These are phyloP conservation scores for Coemansia sp. DNA, from an alignment of 192 early-diverging fungal species.

Conservation along the genomic window DNA sequence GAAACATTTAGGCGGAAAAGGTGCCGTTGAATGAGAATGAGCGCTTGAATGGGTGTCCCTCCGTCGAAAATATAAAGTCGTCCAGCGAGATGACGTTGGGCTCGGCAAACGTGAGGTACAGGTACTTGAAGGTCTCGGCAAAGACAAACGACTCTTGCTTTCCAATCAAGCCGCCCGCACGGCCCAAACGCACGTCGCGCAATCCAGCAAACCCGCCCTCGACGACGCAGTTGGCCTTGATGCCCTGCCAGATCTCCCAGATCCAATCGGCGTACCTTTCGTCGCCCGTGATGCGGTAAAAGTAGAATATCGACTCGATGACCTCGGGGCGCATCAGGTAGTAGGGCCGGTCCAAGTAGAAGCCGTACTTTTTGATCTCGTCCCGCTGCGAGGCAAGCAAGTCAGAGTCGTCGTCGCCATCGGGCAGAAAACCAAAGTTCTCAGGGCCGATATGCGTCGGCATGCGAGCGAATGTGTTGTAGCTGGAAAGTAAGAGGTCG, in stretches of 20 bases:
- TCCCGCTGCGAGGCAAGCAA: constrained; percentile 27
- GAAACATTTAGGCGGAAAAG: constrained; percentile 20
- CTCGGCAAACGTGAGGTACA: constrained; percentile 82
- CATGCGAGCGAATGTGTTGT: constrained; percentile 52
- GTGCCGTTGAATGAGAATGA: constrained; percentile 46
- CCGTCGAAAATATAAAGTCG: constrained; percentile 94
- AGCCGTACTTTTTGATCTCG: constrained; percentile 53
- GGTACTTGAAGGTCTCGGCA: constrained; percentile 96
- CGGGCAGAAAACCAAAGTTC: constrained; percentile 53
- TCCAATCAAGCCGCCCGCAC: constrained; percentile 34
- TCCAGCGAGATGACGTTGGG: constrained; percentile 74
- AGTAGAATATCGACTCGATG: constrained; percentile 86
- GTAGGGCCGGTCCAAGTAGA: constrained; percentile 50
- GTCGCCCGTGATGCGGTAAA: constrained; percentile 90
- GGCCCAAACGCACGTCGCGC: constrained; percentile 45
- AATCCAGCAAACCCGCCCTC: constrained; percentile 70
- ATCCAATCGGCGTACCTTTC: constrained; percentile 76
- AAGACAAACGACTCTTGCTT: constrained; percentile 81
- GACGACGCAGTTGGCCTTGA: constrained; percentile 77
- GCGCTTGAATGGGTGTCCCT: constrained; percentile 84
- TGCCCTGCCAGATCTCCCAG: constrained; percentile 87
- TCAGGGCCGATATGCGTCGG: constrained; percentile 56
- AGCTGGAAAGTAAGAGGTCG: constrained; percentile 37
- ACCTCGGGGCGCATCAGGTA: constrained; percentile 89
- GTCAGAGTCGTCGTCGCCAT: constrained; percentile 43